Conservation (phyloP, 2,329 filamentous ascomycete genomes). For the Phyllosticta citriasiana region DNA sequence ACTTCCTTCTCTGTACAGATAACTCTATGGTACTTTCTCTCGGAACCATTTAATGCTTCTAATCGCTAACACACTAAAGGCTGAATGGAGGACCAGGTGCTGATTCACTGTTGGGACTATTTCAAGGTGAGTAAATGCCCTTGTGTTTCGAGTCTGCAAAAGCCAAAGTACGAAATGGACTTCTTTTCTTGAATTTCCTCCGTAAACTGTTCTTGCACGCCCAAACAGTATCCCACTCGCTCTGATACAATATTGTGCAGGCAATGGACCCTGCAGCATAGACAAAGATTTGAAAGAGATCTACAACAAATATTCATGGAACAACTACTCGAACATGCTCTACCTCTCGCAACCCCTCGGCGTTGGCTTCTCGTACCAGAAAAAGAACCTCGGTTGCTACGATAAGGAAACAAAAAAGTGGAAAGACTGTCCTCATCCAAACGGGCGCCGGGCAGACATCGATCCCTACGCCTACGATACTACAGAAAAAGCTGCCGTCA, state of each 20-base stretch:
- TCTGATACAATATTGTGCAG: constrained; percentile 16
- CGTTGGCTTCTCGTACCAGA: constrained; percentile 31
- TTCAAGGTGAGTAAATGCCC: constrained; percentile 28
- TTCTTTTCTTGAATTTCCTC: not conserved
- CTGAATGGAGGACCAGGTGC: constrained; percentile 32
- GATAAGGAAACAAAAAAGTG: not conserved
- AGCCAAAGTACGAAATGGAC: constrained; percentile 31
- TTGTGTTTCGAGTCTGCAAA: constrained; percentile 35
- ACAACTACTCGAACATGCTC: constrained; percentile 29
- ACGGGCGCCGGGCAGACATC: not conserved
- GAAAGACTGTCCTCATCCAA: not conserved
- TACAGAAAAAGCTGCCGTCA: constrained; percentile 24
- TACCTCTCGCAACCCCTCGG: constrained; percentile 31
- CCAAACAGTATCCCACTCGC: constrained; percentile 5
- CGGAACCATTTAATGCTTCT: not conserved
- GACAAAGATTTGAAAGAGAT: constrained; percentile 29
- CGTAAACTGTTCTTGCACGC: not conserved
- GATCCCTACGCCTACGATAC: constrained; percentile 16
- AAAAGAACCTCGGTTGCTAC: not conserved
- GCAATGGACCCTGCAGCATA: constrained; percentile 37
- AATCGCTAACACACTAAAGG: not conserved
- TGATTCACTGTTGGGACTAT: constrained; percentile 29
- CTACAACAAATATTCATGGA: constrained; percentile 30
- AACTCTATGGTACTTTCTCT: not conserved
- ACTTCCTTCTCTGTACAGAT: not conserved